phyloP scores from a whole-genome alignment of 2,329 filamentous ascomycete genomes.

The Pseudogymnoascus sp. region DNA sequence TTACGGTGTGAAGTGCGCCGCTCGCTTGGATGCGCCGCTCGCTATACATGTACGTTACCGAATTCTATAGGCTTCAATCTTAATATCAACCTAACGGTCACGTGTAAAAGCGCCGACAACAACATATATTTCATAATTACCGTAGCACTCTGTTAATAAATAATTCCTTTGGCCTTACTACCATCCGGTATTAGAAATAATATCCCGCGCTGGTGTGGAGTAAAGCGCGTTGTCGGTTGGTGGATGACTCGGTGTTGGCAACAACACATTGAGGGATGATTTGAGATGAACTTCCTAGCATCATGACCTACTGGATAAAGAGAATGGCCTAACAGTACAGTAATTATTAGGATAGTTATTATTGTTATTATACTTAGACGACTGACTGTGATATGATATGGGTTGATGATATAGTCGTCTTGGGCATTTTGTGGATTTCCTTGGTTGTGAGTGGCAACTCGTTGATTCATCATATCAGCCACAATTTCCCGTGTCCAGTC shows the following conservation, averaged over 20 bases:
- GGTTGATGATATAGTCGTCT: background rate
- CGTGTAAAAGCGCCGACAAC: background rate
- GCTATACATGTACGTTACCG: too few species aligned
- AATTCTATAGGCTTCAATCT: background rate
- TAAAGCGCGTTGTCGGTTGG: background rate
- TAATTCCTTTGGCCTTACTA: background rate
- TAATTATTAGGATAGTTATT: background rate
- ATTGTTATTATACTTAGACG: background rate
- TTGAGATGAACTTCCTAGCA: background rate
- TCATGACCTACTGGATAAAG: background rate
- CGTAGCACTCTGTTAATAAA: background rate
- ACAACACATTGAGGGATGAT: background rate
- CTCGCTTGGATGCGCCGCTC: too few species aligned
- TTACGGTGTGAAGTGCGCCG: too few species aligned
- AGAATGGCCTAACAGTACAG: background rate
- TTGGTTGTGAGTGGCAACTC: constrained; percentile 1
- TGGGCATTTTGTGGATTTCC: background rate
- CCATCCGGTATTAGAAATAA: background rate
- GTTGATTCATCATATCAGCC: constrained; percentile 9
- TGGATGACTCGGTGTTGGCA: background rate
- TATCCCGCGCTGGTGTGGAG: background rate
- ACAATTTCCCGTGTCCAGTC: background rate
- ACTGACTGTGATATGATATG: background rate
- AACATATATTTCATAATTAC: background rate
- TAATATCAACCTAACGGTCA: background rate